Conservation (phyloP, 371 early-diverging fungal species). For the Apophysomyces trapeziformis region DNA sequence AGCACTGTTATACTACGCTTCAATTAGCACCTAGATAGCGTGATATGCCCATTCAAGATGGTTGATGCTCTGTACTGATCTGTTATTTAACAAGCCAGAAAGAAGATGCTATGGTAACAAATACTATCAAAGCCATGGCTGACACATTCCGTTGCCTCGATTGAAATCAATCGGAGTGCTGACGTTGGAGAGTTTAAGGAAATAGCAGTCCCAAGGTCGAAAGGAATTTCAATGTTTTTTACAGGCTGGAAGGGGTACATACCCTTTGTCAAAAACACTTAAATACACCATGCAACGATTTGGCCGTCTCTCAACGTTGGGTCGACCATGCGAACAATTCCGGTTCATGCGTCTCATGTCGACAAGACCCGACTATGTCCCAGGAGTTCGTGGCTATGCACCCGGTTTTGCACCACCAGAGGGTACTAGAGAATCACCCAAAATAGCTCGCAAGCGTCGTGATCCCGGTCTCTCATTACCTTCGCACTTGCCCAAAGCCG, state of each 20-base stretch:
- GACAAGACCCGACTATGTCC: conserved; percentile 18
- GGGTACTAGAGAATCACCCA: conserved; percentile 37
- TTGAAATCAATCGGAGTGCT: too few relatives aligned
- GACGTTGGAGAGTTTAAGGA: too few relatives aligned
- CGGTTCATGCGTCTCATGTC: not conserved
- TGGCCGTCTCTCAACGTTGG: not conserved
- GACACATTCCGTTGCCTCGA: too few relatives aligned
- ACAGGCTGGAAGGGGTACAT: not conserved
- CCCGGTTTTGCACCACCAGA: conserved; percentile 49
- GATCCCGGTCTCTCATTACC: conserved; percentile 37
- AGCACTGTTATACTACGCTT: too few relatives aligned
- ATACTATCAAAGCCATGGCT: too few relatives aligned
- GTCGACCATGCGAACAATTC: not conserved
- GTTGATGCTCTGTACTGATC: too few relatives aligned
- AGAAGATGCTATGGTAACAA: too few relatives aligned
- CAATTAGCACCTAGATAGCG: too few relatives aligned
- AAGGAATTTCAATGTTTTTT: not conserved
- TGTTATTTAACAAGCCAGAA: too few relatives aligned
- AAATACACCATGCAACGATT: conserved; percentile 7
- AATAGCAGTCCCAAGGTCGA: too few relatives aligned
- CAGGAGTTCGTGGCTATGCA: conserved; percentile 38
- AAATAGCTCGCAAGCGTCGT: conserved; percentile 29
- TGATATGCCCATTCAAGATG: too few relatives aligned
- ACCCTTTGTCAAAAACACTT: not conserved
- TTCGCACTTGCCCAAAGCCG: conserved; percentile 35